These are phyloP conservation scores for Eucalyptus sp. DNA, from an alignment of 345 rosid genomes.

Conservation along the genomic window DNA sequence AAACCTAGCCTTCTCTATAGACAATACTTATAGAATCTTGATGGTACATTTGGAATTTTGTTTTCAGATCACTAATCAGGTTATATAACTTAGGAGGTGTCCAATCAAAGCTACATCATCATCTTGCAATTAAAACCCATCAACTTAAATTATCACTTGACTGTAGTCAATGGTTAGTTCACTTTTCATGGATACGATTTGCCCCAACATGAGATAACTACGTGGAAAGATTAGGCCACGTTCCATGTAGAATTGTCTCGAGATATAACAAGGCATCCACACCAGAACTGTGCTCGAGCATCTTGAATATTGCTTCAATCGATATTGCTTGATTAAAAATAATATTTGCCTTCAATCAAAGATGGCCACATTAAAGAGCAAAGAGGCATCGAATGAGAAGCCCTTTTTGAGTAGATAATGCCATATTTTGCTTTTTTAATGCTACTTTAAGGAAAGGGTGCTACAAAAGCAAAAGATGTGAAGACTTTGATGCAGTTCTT, in stretches of 20 bases:
- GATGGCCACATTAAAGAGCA: not conserved
- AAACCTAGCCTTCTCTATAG: not conserved
- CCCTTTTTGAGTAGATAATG: slow-evolving; percentile 2
- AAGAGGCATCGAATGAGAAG: not conserved
- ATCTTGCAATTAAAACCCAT: not conserved
- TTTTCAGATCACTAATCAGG: not conserved
- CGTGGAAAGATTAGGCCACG: not conserved
- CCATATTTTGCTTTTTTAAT: not conserved
- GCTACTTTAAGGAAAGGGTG: not conserved
- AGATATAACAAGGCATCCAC: not conserved
- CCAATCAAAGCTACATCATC: not conserved
- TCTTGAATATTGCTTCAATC: not conserved
- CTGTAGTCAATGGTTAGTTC: not conserved
- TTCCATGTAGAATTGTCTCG: not conserved
- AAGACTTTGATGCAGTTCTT: not conserved
- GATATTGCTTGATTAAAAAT: not conserved
- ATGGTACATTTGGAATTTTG: not conserved
- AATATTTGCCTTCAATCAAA: not conserved
- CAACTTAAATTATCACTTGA: not conserved
- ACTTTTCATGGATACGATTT: not conserved
- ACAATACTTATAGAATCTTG: not conserved
- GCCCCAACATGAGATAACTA: not conserved
- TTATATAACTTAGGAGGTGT: not conserved
- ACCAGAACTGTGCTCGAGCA: not conserved
- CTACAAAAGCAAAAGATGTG: not conserved